Percentiles rank a stretch among this genome's conserved stretches.
Conservation (phyloP, 805 yeast genomes). For the Zygoascus tannicola region DNA sequence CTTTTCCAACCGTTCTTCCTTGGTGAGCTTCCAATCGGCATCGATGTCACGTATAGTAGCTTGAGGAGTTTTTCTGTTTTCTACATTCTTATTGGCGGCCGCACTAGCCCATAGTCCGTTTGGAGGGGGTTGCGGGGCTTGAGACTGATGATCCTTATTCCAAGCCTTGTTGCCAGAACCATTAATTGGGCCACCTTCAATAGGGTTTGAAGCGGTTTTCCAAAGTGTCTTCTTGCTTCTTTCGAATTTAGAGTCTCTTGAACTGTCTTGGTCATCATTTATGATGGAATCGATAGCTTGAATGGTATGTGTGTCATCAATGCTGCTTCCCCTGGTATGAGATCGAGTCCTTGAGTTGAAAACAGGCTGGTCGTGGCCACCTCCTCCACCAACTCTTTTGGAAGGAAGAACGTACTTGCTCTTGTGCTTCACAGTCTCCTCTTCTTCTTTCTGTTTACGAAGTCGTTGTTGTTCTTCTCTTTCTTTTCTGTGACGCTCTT, state of each 20-base stretch:
- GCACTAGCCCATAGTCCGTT: background rate
- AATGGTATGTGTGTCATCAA: slow-evolving; percentile 7
- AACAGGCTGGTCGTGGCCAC: background rate
- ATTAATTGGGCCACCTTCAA: background rate
- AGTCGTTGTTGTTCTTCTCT: slow-evolving; percentile 5
- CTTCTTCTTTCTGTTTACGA: background rate
- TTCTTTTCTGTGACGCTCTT: slow-evolving; percentile 15
- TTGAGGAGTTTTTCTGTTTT: background rate
- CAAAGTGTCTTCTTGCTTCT: slow-evolving; percentile 1
- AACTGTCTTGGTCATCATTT: slow-evolving; percentile 8
- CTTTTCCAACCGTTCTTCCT: background rate
- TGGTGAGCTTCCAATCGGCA: slow-evolving; percentile 3
- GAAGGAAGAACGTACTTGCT: slow-evolving; percentile 3
- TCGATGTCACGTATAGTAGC: slow-evolving; percentile 1
- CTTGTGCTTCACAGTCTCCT: slow-evolving; percentile 5
- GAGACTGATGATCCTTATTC: background rate
- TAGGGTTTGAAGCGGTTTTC: background rate
- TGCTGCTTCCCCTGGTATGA: slow-evolving; percentile 1
- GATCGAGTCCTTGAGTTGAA: background rate
- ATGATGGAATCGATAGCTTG: slow-evolving; percentile 10
- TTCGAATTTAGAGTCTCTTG: background rate
- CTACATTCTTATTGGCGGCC: background rate
- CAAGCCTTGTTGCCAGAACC: background rate
- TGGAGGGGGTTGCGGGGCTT: no score
- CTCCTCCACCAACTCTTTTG: background rate